Evolutionary conservation across 78 protist species (phyloP).

Genomic region (Dictyostelium citrinum): DNA sequence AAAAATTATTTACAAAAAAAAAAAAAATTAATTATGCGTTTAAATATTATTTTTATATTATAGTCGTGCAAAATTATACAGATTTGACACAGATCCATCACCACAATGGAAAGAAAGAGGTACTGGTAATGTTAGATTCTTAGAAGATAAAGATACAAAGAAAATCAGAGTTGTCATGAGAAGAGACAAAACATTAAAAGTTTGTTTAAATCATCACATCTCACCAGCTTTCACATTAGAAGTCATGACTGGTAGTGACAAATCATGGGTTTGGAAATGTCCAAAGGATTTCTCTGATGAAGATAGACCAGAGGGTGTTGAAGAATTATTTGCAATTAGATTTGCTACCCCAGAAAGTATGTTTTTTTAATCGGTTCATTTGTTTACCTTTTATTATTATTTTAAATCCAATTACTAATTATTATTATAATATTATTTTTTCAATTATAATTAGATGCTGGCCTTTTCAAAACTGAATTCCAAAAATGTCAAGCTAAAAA

Average conservation of each 20-base stretch:
- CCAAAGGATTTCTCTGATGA: slow-evolving; percentile 72
- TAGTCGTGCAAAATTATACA: slow-evolving; percentile 89
- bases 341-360: slow-evolving; percentile 77
- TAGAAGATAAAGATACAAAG: slow-evolving; percentile 82
- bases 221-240: slow-evolving; percentile 29
- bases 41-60: background rate
- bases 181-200: slow-evolving; percentile 94
- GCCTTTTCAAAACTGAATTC: slow-evolving; percentile 55
- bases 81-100: slow-evolving; percentile 65
- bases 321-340: slow-evolving; percentile 68
- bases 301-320: slow-evolving; percentile 36
- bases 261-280: slow-evolving; percentile 80
- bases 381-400: background rate
- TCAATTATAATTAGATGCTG: slow-evolving; percentile 35
- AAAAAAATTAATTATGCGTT: no score
- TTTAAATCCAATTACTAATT: background rate
- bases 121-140: slow-evolving; percentile 88
- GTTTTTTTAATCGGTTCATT: slow-evolving; percentile 15
- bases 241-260: slow-evolving; percentile 73
- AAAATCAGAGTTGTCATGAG: slow-evolving; percentile 94
- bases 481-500: slow-evolving; percentile 45
- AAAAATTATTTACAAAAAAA: background rate
- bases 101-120: slow-evolving; percentile 96
- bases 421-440: background rate
- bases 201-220: slow-evolving; percentile 91